A percentile compares a stretch with the other conserved stretches of the same genome.
Evolutionary conservation across 2,329 filamentous ascomycete genomes (phyloP).

Genomic region (Cladosporium sp.): DNA sequence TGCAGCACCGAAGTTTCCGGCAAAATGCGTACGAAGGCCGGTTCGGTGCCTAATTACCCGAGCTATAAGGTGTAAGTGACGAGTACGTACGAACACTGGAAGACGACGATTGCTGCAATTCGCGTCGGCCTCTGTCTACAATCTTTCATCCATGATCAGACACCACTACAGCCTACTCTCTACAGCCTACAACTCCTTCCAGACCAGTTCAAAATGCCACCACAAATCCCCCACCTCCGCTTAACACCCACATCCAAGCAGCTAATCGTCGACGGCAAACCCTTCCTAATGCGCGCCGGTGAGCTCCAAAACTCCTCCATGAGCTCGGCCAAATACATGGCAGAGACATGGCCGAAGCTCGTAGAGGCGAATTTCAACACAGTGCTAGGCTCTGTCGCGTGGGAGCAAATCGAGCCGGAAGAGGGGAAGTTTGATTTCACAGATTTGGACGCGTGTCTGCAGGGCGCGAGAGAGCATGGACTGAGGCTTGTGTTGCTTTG

Average conservation of each 20-base stretch:
- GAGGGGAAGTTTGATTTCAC: constrained; percentile 40
- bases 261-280: constrained; percentile 39
- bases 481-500: constrained; percentile 40
- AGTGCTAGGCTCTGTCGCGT: constrained; percentile 39
- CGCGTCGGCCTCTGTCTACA: no score
- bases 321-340: constrained; percentile 41
- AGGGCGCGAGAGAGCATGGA: constrained; percentile 32
- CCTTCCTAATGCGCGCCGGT: constrained; percentile 40
- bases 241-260: constrained; percentile 26
- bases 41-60: no score
- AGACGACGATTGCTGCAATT: no score
- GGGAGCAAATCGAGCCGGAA: constrained; percentile 43
- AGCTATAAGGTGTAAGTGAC: no score
- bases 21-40: no score
- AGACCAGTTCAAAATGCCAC: neutral
- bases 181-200: no score
- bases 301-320: constrained; percentile 46
- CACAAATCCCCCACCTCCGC: constrained; percentile 14
- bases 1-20: no score
- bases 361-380: constrained; percentile 39
- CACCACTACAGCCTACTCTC: no score
- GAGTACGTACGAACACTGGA: no score
- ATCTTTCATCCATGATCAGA: no score
- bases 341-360: constrained; percentile 39
- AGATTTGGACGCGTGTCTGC: constrained; percentile 37